Base-by-base conservation (phyloP, 768 basidiomycete genomes). In the Kwoniella sp. region DNA sequence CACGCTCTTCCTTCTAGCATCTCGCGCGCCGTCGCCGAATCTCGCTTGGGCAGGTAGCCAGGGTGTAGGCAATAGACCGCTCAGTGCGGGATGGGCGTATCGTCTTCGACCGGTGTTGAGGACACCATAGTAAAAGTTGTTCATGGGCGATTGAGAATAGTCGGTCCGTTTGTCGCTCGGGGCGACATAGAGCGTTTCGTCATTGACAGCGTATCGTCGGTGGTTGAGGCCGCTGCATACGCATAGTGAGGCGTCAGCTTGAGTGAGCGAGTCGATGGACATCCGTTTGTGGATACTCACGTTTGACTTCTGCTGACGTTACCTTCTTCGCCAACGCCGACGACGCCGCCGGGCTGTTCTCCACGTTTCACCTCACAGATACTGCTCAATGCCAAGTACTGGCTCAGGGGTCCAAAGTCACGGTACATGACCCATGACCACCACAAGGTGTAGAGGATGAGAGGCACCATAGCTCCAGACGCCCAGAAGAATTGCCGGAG, bases 131-230 rank as follows among this genome's bases (percentile, higher is more conserved):
- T 92, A 97, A 87, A 91, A 94, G 71, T 91, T 91, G 15, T 90
- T 88, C 91, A 98, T 93, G 0, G 95, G 95, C 0, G 95, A 94
- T 79, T 98, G 95, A 0, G 91, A 92, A 79, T 94, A 94, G 81
- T 94, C 91, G 19, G 92, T 94, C 33, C 90, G 83, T 70, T 90
- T 90, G 76, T 95, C 93, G 71, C 94, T 92, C 0, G 93, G 93
- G 5, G 94, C 95, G 56, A 96, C 91, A 73, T 98, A 98, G 29
- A 97, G 78, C 1, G 90, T 92, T 68, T 96, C 94, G 68, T 96
- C 94, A 71, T 93, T 92, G 74, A 91, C 88, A 1, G 90, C 91
- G 76, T 98, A 98, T 68, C 94, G 83, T 63, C 90, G 83, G 54
- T 90, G 85, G 71, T 88, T 95, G 59, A 98, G 79, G 71, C 93